Conservation (phyloP, 371 early-diverging fungal species). For the Thermomucor indicae-seudaticae region DNA sequence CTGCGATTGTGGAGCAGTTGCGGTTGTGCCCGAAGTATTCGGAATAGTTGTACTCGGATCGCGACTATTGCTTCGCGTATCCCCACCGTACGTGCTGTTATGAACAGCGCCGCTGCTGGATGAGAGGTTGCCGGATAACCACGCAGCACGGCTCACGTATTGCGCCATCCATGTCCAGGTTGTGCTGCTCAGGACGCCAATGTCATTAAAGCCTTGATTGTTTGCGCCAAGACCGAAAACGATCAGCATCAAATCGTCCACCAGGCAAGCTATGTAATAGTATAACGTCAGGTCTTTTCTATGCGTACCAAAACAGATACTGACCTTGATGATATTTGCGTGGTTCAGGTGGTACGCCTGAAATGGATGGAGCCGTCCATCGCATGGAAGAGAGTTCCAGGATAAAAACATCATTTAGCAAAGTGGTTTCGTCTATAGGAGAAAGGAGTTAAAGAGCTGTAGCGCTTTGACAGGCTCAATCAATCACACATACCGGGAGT, state of each 20-base stretch:
- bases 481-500: too few relatives aligned
- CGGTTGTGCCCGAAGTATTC: neutral
- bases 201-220: constrained; percentile 14
- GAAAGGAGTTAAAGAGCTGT: too few relatives aligned
- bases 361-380: constrained; percentile 34
- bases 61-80: neutral
- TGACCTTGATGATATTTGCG: constrained; percentile 39
- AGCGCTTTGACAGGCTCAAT: constrained; percentile 5
- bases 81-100: neutral
- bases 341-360: constrained; percentile 34
- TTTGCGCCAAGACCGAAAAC: constrained; percentile 19
- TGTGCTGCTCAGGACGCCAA: constrained; percentile 22
- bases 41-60: neutral
- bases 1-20: constrained; percentile 8
- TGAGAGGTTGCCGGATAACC: constrained; percentile 6
- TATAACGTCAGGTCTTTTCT: constrained; percentile 16
- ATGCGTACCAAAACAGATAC: constrained; percentile 5
- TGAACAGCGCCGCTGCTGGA: neutral
- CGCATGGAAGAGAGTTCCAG: constrained; percentile 27
- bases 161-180: constrained; percentile 27
- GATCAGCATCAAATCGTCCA: constrained; percentile 22
- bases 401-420: constrained; percentile 38
- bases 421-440: constrained; percentile 1
- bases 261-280: constrained; percentile 18
- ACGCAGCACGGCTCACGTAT: constrained; percentile 15